Percentiles rank a stretch among this genome's conserved stretches.
phyloP scores from a whole-genome alignment of 2,329 filamentous ascomycete species.

The Aspergillus alliaceus region DNA sequence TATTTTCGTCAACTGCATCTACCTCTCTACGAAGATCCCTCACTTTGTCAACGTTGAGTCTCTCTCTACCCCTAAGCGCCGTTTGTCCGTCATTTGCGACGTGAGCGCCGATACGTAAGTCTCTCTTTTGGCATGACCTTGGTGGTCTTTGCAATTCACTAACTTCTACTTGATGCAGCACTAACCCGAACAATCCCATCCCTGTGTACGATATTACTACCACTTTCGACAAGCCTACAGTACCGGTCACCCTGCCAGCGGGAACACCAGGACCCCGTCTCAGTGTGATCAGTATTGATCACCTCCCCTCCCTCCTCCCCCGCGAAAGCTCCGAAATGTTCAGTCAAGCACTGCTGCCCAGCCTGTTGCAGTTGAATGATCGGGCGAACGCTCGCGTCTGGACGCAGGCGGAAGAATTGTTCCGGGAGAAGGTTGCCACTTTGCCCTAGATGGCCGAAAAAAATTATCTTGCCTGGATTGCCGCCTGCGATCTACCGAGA shows the following conservation, averaged over 20 bases:
- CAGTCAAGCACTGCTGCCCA: constrained; percentile 74
- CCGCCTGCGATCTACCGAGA: not conserved
- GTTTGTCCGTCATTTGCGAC: constrained; percentile 77
- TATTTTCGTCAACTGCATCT: constrained; percentile 87
- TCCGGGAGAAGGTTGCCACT: constrained; percentile 75
- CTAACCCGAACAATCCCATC: constrained; percentile 51
- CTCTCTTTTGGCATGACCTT: not conserved
- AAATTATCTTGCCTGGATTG: not conserved
- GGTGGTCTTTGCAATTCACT: not conserved
- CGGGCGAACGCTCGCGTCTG: constrained; percentile 72
- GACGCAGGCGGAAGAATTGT: constrained; percentile 79
- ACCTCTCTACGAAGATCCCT: constrained; percentile 75
- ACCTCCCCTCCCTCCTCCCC: constrained; percentile 78
- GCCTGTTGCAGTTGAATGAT: constrained; percentile 74
- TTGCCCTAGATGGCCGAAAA: constrained; percentile 48
- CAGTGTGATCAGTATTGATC: constrained; percentile 84
- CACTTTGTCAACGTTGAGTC: constrained; percentile 75
- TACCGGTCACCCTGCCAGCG: constrained; percentile 59
- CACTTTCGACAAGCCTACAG: constrained; percentile 85
- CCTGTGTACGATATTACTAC: constrained; percentile 84
- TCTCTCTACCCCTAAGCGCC: constrained; percentile 67
- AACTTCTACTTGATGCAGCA: constrained; percentile 39
- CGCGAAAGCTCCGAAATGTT: constrained; percentile 87
- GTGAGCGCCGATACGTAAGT: constrained; percentile 53
- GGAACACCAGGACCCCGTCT: constrained; percentile 61